Evolutionary conservation across 306 rosid species (phyloP), one percentile per base, ranked within the genome.

Genomic region (Castanospermum australe): DNA sequence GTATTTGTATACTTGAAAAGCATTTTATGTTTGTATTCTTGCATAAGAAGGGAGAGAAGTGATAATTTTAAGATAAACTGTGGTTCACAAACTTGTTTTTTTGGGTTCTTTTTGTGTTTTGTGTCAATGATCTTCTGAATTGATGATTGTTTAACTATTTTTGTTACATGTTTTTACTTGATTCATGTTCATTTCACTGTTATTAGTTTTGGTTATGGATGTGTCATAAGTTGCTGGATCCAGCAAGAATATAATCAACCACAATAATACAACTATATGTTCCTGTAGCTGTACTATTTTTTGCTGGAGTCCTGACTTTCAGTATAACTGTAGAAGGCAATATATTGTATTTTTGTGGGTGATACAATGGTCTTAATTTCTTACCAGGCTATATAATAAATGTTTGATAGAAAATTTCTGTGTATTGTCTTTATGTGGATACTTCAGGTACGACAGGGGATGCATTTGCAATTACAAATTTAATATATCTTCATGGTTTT

Each of bases 401-500:
- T n/a, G 36, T 21, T 39, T 61, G 39, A 3, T 66, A 51, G 50
- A 52, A 65, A 24, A 10, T 67, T 8, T 71, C 44, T 25, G 6
- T n/a, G 0, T 41, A 41, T 28, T 60, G 9, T 75, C 59, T 74
- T 33, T 55, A 2, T 62, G 20, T 36, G 33, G 42, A 18, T 65
- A 12, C 71, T 22, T 38, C 20, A 18, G 32, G 39, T 18, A 20
- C 6, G 20, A 5, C 7, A 10, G 50, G 12, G 28, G 22, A 48
- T 65, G 62, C 76, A 18, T 10, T 1, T 72, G 67, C 52, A 60
- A 41, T 8, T 61, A 38, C 39, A 21, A 11, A 14, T 52, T 11
- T 32, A 54, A n/a, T 42, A 2, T 39, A 67, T 72, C 39, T 65
- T 68, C 73, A 17, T 39, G 75, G 64, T 67, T 59, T 51, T 67